Percentiles rank a stretch among this genome's conserved stretches.
phyloP scores from a whole-genome alignment of 352 stramenopile species.

The Globisporangium uncinulatum region DNA sequence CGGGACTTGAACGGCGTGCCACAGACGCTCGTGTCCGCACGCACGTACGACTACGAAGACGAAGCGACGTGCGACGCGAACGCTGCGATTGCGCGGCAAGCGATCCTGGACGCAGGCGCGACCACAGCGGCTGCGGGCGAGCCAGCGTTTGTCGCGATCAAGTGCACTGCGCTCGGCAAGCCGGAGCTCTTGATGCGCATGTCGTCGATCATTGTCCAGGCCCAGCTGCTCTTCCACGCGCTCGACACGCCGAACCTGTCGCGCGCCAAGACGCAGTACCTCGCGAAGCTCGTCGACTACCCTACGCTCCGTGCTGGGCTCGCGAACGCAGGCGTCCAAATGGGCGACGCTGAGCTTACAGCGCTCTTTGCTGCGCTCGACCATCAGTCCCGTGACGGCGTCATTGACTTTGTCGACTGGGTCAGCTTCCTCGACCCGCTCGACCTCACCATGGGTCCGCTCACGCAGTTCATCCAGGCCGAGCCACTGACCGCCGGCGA shows the following conservation, averaged over 20 bases:
- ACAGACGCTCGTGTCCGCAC: constrained; percentile 81
- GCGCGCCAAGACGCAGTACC: constrained; percentile 73
- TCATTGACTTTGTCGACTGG: constrained; percentile 96
- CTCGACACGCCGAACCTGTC: constrained; percentile 87
- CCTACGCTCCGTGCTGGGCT: constrained; percentile 65
- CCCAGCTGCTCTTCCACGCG: constrained; percentile 88
- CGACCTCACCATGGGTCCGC: constrained; percentile 83
- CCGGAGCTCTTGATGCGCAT: constrained; percentile 94
- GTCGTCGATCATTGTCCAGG: constrained; percentile 91
- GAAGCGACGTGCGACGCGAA: constrained; percentile 92
- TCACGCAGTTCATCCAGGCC: constrained; percentile 85
- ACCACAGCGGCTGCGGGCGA: constrained; percentile 30
- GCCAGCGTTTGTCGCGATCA: constrained; percentile 94
- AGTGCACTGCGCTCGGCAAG: constrained; percentile 96
- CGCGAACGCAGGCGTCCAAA: constrained; percentile 55
- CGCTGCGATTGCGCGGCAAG: constrained; percentile 76
- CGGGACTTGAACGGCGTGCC: constrained; percentile 72
- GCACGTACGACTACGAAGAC: constrained; percentile 95
- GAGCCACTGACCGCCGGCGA: constrained; percentile 78
- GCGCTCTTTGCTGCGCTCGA: constrained; percentile 66
- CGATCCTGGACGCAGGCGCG: constrained; percentile 65
- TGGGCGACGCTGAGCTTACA: constrained; percentile 58
- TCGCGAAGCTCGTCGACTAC: constrained; percentile 79
- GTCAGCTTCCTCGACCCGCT: constrained; percentile 89
- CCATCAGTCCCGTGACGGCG: constrained; percentile 50